These are phyloP conservation scores for Delitschia confertaspora DNA, from an alignment of 495 filamentous ascomycete species.

Conservation along the genomic window DNA sequence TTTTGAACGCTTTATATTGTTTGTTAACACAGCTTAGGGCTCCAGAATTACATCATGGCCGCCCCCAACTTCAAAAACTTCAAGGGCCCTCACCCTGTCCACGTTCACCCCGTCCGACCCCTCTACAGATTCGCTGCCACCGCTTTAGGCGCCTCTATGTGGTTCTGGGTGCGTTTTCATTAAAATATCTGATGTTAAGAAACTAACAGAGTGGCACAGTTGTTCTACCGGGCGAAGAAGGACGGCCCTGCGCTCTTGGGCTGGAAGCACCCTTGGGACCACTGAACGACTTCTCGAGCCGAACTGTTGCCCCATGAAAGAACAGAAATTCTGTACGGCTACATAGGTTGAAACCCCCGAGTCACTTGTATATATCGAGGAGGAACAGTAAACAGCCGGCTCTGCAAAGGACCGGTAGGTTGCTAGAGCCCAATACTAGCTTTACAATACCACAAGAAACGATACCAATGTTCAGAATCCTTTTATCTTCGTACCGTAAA, in stretches of 20 bases:
- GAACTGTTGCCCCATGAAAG: too few relatives aligned
- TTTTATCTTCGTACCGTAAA: too few relatives aligned
- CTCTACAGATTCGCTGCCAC: conserved; percentile 80
- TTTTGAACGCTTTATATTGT: not conserved
- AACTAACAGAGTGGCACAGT: conserved; percentile 38
- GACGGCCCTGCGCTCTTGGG: conserved; percentile 81
- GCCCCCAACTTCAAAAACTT: conserved; percentile 22
- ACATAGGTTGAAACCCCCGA: too few relatives aligned
- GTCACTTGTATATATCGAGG: too few relatives aligned
- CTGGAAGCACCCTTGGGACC: conserved; percentile 98
- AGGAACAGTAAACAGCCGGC: too few relatives aligned
- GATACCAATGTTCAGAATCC: too few relatives aligned
- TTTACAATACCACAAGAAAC: too few relatives aligned
- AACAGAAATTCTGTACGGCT: too few relatives aligned
- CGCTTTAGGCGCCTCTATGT: conserved; percentile 88
- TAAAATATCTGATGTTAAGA: not conserved
- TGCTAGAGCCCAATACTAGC: too few relatives aligned
- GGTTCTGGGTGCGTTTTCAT: conserved; percentile 73
- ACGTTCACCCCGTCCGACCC: conserved; percentile 61
- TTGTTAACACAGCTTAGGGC: conserved; percentile 12
- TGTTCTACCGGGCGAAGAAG: conserved; percentile 94
- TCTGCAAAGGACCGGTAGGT: too few relatives aligned
- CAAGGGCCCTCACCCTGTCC: conserved; percentile 55
- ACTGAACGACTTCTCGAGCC: conserved; percentile 46
- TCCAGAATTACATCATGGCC: conserved; percentile 39